Evolutionary conservation across 2,329 filamentous ascomycete genomes (phyloP), one percentile per base, ranked within the genome.

Genomic region (Davidsoniella eucalypti): DNA sequence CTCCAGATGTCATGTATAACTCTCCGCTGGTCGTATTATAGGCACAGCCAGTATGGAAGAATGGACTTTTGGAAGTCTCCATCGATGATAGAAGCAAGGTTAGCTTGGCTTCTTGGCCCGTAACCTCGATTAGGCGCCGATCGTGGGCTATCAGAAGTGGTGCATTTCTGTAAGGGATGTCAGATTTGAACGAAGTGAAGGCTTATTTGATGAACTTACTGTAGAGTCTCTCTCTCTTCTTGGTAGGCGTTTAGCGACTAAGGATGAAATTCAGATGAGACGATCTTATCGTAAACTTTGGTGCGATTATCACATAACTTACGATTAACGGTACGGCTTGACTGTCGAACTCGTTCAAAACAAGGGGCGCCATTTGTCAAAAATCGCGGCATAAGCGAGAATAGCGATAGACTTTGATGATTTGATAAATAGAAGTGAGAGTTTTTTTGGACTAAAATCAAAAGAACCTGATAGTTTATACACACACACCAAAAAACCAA

Each of bases 41-140:
- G 26, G 67, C 65, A 51, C 69, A 71, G 4, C 65, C 68, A 44
- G 63, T 62, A 56, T 68, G 61, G 55, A 72, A 73, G 56, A 72
- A 68, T 6, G 68, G 65, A 38, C 66, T 69, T 14, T 61, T 61
- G 21, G 66, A 66, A 5, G 61, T 57, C 23, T 64, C 61, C 4
- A 59, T 55, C 0, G 68, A 64, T 4, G 66, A 66, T 23, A 71
- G 61, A 7, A 72, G 59, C 12, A 69, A 63, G 3, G 67, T 65
- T 48, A 65, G 64, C 1, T 54, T 59, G 5, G 64, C 63, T 2
- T 54, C 53, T 3, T 56, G 36, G 7, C 66, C 65, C 37, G 65
- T 57, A 4, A 71, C 48, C 0, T 52, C 50, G n/a, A 40, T 49
- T 48, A 71, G 64, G n/a, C 56, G 56, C 2, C 58, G 46, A 39